A percentile compares a stretch with the other conserved stretches of the same genome.
Conservation (phyloP, 306 rosid species). For the Quercus engelmannii region DNA sequence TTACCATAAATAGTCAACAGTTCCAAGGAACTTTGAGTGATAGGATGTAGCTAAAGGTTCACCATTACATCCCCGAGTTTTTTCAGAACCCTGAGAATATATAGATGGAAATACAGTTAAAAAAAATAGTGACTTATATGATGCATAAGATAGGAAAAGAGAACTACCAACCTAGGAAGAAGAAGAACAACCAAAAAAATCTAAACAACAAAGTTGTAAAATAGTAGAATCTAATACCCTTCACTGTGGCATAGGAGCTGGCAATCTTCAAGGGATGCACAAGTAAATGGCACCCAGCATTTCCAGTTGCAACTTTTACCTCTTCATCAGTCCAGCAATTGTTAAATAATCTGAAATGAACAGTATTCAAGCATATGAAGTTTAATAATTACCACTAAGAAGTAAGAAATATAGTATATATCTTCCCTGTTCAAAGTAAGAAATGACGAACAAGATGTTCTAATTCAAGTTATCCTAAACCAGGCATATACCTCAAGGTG, state of each 20-base stretch:
- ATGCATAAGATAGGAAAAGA: not conserved
- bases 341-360: constrained; percentile 47
- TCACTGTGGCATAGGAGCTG: constrained; percentile 72
- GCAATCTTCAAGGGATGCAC: constrained; percentile 66
- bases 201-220: constrained; percentile 4
- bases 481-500: not conserved
- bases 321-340: constrained; percentile 69
- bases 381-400: not conserved
- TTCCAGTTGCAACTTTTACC: constrained; percentile 66
- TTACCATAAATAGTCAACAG: constrained; percentile 94
- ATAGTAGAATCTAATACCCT: constrained; percentile 34
- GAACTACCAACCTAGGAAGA: not conserved
- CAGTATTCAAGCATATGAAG: constrained; percentile 12
- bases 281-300: constrained; percentile 45
- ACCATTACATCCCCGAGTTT: constrained; percentile 59
- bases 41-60: constrained; percentile 89
- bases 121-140: not conserved
- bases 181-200: constrained; percentile 1
- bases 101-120: constrained; percentile 8
- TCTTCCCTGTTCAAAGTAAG: not conserved
- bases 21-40: constrained; percentile 87
- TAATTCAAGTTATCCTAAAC: not conserved
- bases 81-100: constrained; percentile 51
- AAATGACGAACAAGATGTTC: not conserved
- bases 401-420: not conserved